These are phyloP conservation scores for Chamaenerion angustifolium DNA, from an alignment of 345 rosid species.

Conservation along the genomic window DNA sequence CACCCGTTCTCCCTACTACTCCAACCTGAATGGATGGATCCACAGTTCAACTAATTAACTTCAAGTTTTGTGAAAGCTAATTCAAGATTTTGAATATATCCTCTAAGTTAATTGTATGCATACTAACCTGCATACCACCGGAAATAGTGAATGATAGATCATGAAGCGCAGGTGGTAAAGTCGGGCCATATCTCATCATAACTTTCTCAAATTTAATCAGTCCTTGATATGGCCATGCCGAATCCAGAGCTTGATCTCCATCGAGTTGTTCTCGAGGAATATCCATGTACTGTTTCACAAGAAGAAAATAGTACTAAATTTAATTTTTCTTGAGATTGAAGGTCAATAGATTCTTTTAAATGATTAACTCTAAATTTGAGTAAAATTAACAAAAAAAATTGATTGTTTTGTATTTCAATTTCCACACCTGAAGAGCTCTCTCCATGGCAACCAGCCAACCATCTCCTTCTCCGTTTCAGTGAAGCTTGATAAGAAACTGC, in stretches of 20 bases:
- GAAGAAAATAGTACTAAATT: constrained; percentile 9
- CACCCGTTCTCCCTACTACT: constrained; percentile 88
- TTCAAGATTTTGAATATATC: no score
- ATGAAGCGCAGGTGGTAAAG: constrained; percentile 56
- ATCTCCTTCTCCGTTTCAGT: constrained; percentile 95
- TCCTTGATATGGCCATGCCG: constrained; percentile 67
- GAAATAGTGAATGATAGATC: constrained; percentile 42
- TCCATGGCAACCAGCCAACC: constrained; percentile 89
- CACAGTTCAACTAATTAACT: neutral
- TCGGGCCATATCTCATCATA: constrained; percentile 61
- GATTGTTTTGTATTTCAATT: constrained; percentile 2
- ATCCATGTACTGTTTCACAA: constrained; percentile 52
- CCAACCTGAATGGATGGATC: constrained; percentile 44
- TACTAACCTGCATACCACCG: constrained; percentile 55
- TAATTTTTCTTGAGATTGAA: no score
- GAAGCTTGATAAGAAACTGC: constrained; percentile 80
- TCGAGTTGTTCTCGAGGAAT: constrained; percentile 65
- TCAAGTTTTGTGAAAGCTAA: no score
- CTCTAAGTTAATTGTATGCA: neutral
- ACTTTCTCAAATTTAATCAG: constrained; percentile 60
- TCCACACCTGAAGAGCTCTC: constrained; percentile 68
- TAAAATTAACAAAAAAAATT: no score
- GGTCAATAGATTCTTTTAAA: no score
- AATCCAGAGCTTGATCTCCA: constrained; percentile 31
- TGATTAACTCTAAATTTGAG: neutral